Conservation (phyloP, 140 eudicot species). For the Anethum foeniculum region DNA sequence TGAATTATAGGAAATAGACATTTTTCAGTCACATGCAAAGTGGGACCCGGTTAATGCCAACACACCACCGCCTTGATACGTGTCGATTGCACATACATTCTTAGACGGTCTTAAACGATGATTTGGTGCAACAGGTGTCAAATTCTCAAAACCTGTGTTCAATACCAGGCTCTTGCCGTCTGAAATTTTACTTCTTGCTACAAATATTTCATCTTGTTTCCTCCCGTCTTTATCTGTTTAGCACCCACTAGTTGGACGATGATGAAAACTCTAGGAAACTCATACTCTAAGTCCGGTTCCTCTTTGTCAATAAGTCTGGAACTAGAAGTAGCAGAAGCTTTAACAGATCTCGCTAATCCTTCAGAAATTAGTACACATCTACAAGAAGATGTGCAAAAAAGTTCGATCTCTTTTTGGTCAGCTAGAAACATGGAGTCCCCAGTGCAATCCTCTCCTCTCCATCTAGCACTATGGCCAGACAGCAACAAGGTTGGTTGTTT, state of each 20-base stretch:
- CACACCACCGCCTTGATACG: neutral
- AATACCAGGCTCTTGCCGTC: neutral
- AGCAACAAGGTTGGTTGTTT: neutral
- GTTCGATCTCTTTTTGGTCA: neutral
- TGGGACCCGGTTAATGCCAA: neutral
- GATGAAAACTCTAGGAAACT: neutral
- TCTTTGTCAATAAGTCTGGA: slow-evolving; percentile 29
- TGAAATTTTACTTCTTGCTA: neutral
- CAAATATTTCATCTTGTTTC: neutral
- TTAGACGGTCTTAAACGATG: neutral
- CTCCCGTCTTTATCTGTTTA: neutral
- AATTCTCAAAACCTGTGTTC: neutral
- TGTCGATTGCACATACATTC: neutral
- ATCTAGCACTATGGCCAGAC: neutral
- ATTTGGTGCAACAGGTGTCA: slow-evolving; percentile 1
- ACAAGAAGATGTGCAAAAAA: neutral
- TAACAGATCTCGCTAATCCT: slow-evolving; percentile 46
- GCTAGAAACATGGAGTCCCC: neutral
- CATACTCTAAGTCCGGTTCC: neutral
- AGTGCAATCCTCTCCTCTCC: neutral
- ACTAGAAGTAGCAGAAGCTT: slow-evolving; percentile 66
- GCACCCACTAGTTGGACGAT: neutral
- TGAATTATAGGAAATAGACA: neutral
- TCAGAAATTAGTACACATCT: neutral
- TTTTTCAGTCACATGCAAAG: neutral